Base-by-base conservation (phyloP, 2,329 filamentous ascomycete species). In the Laburnicola sp. region DNA sequence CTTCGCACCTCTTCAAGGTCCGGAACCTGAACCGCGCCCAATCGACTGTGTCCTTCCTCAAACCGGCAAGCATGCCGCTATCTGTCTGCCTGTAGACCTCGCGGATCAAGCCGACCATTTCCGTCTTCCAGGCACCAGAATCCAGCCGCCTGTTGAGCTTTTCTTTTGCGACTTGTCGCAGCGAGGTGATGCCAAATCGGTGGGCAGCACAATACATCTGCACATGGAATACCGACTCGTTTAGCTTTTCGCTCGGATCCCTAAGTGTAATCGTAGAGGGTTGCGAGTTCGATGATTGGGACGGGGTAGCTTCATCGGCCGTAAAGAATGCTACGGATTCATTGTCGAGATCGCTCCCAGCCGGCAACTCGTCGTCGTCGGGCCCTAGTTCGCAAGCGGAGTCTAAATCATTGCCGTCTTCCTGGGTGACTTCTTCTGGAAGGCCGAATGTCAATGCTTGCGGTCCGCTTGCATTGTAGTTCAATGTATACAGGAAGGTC, bases 401-500 rank as follows among this genome's bases (percentile, higher is more conserved):
- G 11, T 32, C 38, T 22, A 21, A 21, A 3, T 39, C 27, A 7
- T 39, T 25, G n/a, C 30, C 32, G 5, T 50, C 34, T 2, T 47
- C 40, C 6, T 25, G 11, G 9, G 6, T 22, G 9, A 34, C 16
- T 22, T 45, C 46, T 21, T 49, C 27, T 9, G 56, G 50, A 10
- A 50, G 27, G 26, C 48, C 37, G 28, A 53, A 56, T 2, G 42
- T 42, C 22, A 53, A 31, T n/a, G 32, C 22, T 21, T 56, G 47
- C 10, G 39, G 37, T 10, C 50, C 47, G 28, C 48, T 35, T 26
- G 47, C 37, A 38, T 9, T 40, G 39, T 58, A 58, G 40, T 58
- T 48, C 8, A 58, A 45, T 4, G 56, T 57, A 43, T 59, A 59
- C 11, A 59, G 49, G 40, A 57, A 59, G 1, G 45, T 54, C 10